Evolutionary conservation across 2,329 filamentous ascomycete genomes (phyloP).

Genomic region (Cladosporium colombiae): DNA sequence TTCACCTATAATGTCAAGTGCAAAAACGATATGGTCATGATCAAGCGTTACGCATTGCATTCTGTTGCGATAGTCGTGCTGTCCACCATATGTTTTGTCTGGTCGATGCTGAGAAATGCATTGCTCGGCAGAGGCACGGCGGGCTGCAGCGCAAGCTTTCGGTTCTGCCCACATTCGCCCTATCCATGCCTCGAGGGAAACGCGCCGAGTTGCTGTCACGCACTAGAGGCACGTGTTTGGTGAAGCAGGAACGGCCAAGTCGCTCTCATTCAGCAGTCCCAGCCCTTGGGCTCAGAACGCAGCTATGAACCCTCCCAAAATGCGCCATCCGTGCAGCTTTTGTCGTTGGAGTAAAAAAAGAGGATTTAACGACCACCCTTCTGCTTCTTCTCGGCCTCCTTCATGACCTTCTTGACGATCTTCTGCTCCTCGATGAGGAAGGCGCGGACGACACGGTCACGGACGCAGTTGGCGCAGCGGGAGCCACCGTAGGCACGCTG

Average conservation of each 20-base stretch:
- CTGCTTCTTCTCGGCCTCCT: slow-evolving; percentile 84
- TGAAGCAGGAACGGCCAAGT: slow-evolving; percentile 21
- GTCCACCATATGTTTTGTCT: neutral
- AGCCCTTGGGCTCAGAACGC: slow-evolving; percentile 21
- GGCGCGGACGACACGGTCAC: slow-evolving; percentile 94
- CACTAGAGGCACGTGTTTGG: slow-evolving; percentile 8
- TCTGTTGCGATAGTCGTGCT: slow-evolving; percentile 9
- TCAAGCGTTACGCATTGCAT: slow-evolving; percentile 12
- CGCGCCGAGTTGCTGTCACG: slow-evolving; percentile 7
- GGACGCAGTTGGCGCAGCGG: slow-evolving; percentile 97
- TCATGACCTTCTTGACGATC: slow-evolving; percentile 99
- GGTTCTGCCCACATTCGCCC: neutral
- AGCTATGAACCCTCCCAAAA: slow-evolving; percentile 21
- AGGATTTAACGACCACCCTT: slow-evolving; percentile 31
- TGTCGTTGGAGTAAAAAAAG: slow-evolving; percentile 16
- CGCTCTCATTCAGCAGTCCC: slow-evolving; percentile 22
- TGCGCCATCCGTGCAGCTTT: slow-evolving; percentile 20
- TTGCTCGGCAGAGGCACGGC: slow-evolving; percentile 5
- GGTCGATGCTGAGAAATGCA: neutral
- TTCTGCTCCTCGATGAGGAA: slow-evolving; percentile 99
- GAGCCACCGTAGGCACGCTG: slow-evolving; percentile 98
- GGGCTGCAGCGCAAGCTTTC: slow-evolving; percentile 1
- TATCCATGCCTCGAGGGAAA: slow-evolving; percentile 1
- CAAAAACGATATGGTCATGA: slow-evolving; percentile 5
- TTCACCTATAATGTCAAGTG: slow-evolving; percentile 1